Percentiles rank a stretch among this genome's conserved stretches.
Conservation (phyloP, 192 early-diverging fungal genomes). For the Rhizoclosmatium globosum region DNA sequence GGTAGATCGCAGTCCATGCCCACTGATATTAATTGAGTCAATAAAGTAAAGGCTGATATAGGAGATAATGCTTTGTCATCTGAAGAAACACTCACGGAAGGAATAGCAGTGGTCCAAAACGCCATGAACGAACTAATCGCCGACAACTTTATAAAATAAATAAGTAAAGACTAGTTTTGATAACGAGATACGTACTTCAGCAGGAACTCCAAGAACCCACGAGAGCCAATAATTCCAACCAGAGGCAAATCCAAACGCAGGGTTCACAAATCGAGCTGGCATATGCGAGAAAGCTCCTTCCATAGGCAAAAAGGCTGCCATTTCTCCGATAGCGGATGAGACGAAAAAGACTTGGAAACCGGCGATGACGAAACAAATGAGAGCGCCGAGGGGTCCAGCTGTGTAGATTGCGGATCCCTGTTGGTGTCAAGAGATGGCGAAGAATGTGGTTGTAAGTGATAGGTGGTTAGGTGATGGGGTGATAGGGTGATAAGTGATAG, state of each 20-base stretch:
- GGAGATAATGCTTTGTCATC: too few relatives aligned
- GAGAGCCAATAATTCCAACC: constrained; percentile 33
- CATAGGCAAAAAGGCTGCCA: constrained; percentile 76
- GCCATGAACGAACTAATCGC: too few relatives aligned
- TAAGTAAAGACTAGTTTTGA: too few relatives aligned
- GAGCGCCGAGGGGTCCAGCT: constrained; percentile 56
- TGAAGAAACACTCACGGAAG: too few relatives aligned
- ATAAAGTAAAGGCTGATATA: too few relatives aligned
- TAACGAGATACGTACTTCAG: too few relatives aligned
- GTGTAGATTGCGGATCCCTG: constrained; percentile 63
- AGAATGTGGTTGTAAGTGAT: too few relatives aligned
- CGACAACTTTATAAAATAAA: too few relatives aligned
- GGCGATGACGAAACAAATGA: constrained; percentile 3
- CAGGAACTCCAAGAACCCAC: constrained; percentile 3
- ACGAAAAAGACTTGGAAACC: constrained; percentile 32
- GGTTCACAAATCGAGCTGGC: constrained; percentile 74
- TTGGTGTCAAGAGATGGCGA: too few relatives aligned
- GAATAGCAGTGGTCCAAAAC: not conserved
- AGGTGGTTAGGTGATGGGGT: too few relatives aligned
- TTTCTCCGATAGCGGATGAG: constrained; percentile 79
- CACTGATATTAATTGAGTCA: not conserved
- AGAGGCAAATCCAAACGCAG: constrained; percentile 57
- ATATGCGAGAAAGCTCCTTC: constrained; percentile 84
- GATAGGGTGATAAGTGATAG: too few relatives aligned
- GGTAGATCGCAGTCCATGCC: constrained; percentile 61